phyloP scores from a whole-genome alignment of 2,329 filamentous ascomycete genomes.

The Beauveria brongniartii region DNA sequence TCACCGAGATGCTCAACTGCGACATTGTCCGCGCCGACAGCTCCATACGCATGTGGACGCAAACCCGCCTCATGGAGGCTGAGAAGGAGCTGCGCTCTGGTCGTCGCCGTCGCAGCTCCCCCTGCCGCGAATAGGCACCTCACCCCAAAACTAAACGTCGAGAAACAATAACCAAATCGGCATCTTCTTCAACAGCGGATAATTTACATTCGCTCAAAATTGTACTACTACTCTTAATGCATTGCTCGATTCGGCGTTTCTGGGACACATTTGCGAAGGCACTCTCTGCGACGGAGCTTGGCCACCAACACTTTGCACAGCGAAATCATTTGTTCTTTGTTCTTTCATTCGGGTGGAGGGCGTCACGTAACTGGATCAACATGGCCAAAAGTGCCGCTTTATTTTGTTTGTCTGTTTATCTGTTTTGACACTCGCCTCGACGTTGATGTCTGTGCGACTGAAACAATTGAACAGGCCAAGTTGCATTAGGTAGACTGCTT shows the following conservation, averaged over 20 bases:
- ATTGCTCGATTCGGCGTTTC: slow-evolving; percentile 6
- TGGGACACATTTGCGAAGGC: background rate
- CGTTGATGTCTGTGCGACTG: background rate
- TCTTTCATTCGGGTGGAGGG: background rate
- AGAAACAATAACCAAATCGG: background rate
- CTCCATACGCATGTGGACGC: slow-evolving; percentile 49
- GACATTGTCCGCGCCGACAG: slow-evolving; percentile 43
- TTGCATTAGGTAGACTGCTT: background rate
- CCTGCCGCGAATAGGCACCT: slow-evolving; percentile 15
- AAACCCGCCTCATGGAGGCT: slow-evolving; percentile 51
- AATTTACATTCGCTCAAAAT: background rate
- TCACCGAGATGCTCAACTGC: slow-evolving; percentile 56
- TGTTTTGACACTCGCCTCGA: background rate
- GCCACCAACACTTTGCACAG: background rate
- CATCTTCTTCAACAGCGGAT: background rate
- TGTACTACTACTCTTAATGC: slow-evolving; percentile 2
- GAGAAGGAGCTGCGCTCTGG: slow-evolving; percentile 50
- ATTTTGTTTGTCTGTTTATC: slow-evolving; percentile 1
- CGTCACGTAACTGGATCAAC: background rate
- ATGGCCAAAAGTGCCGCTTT: background rate
- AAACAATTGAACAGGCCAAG: background rate
- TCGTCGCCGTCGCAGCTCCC: slow-evolving; percentile 38
- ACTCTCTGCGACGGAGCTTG: background rate
- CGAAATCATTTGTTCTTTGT: slow-evolving; percentile 1
- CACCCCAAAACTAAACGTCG: background rate